phyloP scores from a whole-genome alignment of 805 yeast species.

The Pachysolen tannophilus region DNA sequence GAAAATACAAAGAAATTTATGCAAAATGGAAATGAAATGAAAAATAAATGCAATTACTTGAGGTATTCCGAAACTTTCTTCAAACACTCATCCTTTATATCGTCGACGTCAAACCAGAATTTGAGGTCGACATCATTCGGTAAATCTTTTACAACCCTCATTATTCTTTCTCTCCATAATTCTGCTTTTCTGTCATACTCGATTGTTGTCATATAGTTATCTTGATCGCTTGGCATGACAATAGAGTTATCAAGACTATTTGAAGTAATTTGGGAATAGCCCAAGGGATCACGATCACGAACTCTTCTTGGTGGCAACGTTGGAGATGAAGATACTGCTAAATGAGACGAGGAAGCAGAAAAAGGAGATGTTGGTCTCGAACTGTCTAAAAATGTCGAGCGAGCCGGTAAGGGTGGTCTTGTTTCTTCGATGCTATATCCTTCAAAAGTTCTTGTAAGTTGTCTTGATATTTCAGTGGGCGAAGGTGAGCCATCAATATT shows the following conservation, averaged over 20 bases:
- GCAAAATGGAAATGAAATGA: background rate
- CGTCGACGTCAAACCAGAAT: conserved; percentile 36
- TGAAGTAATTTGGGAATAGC: conserved; percentile 7
- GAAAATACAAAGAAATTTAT: too few relatives aligned
- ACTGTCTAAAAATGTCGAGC: too few relatives aligned
- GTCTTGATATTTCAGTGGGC: conserved; percentile 18
- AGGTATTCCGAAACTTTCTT: conserved; percentile 2
- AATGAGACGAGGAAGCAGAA: too few relatives aligned
- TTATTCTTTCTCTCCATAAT: conserved; percentile 47
- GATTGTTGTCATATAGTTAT: conserved; percentile 17
- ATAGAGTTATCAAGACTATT: too few relatives aligned
- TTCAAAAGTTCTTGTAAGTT: background rate
- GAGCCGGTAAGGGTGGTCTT: too few relatives aligned
- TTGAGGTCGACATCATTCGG: conserved; percentile 30
- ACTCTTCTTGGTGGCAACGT: conserved; percentile 5
- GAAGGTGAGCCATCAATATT: too few relatives aligned
- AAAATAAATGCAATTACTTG: background rate
- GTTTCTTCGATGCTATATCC: too few relatives aligned
- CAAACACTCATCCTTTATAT: conserved; percentile 27
- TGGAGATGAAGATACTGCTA: too few relatives aligned
- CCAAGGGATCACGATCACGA: conserved; percentile 6
- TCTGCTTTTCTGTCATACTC: conserved; percentile 41
- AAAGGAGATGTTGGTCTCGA: too few relatives aligned
- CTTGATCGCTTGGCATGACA: too few relatives aligned
- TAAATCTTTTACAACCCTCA: conserved; percentile 30